Evolutionary conservation across 2,329 filamentous ascomycete genomes (phyloP).

Genomic region (Fusarium guadeloupense): DNA sequence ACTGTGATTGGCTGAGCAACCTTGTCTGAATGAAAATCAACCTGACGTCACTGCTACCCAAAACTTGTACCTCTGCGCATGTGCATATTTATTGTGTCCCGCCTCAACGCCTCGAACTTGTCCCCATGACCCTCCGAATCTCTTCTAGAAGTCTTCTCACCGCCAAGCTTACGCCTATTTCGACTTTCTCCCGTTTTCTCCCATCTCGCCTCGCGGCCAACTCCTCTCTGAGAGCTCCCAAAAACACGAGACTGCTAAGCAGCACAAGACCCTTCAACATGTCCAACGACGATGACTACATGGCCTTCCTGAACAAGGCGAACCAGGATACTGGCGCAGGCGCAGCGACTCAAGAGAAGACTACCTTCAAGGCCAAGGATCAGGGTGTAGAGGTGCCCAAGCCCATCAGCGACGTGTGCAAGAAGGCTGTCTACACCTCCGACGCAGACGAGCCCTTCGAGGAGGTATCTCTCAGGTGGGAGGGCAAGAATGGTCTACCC

Average conservation of each 20-base stretch:
- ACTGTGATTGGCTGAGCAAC: conserved; percentile 7
- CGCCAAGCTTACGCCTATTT: not conserved
- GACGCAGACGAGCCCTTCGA: conserved; percentile 90
- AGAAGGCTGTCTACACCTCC: conserved; percentile 74
- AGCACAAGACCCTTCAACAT: conserved; percentile 54
- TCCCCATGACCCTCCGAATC: conserved; percentile 33
- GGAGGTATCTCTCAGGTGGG: conserved; percentile 73
- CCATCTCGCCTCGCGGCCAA: not conserved
- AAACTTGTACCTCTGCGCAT: conserved; percentile 27
- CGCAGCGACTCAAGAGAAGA: conserved; percentile 27
- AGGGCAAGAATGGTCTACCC: conserved; percentile 61
- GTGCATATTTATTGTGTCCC: conserved; percentile 22
- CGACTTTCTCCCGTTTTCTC: not conserved
- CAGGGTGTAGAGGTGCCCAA: conserved; percentile 68
- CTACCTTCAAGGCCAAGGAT: conserved; percentile 63
- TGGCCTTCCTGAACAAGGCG: conserved; percentile 85
- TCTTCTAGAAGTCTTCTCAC: conserved; percentile 12
- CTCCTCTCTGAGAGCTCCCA: not conserved
- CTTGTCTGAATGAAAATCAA: conserved; percentile 4
- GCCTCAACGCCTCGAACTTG: conserved; percentile 22
- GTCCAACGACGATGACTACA: conserved; percentile 84
- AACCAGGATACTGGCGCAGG: conserved; percentile 71
- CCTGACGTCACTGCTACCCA: conserved; percentile 47
- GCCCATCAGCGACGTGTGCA: conserved; percentile 59
- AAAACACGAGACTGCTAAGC: conserved; percentile 28